Conservation (phyloP, 257 asterid genomes). For the Paraleonurus japonicus region DNA sequence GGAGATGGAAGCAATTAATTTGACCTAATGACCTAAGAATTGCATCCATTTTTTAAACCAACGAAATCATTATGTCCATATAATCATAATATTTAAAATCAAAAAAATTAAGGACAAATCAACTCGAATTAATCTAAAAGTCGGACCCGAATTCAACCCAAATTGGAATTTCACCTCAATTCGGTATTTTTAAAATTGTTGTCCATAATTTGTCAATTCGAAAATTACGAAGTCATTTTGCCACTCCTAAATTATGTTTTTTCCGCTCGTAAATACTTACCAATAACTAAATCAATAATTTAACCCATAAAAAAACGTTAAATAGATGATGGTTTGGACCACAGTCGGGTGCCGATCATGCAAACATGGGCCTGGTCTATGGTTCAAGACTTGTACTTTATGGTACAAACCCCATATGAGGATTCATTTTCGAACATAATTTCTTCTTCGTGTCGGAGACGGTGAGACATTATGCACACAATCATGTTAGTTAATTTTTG, state of each 20-base stretch:
- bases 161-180: no score
- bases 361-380: conserved; percentile 21
- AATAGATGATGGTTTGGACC: conserved; percentile 5
- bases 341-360: conserved; percentile 10
- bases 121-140: no score
- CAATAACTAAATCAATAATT: neutral
- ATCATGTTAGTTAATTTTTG: neutral
- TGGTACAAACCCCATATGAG: conserved; percentile 6
- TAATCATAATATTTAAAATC: no score
- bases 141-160: no score
- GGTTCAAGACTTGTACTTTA: conserved; percentile 25
- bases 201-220: no score
- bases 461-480: conserved; percentile 35
- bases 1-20: neutral
- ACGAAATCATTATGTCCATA: neutral
- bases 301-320: neutral
- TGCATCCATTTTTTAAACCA: neutral
- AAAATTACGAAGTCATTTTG: no score
- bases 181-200: no score
- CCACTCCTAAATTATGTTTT: no score
- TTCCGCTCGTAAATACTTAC: no score
- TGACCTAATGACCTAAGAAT: neutral
- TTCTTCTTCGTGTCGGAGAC: conserved; percentile 30
- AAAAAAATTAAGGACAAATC: no score
- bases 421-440: conserved; percentile 2